A percentile compares a stretch with the other conserved stretches of the same genome.
These are phyloP conservation scores for Acer yangbiense DNA, from an alignment of 345 rosid species.

Conservation along the genomic window DNA sequence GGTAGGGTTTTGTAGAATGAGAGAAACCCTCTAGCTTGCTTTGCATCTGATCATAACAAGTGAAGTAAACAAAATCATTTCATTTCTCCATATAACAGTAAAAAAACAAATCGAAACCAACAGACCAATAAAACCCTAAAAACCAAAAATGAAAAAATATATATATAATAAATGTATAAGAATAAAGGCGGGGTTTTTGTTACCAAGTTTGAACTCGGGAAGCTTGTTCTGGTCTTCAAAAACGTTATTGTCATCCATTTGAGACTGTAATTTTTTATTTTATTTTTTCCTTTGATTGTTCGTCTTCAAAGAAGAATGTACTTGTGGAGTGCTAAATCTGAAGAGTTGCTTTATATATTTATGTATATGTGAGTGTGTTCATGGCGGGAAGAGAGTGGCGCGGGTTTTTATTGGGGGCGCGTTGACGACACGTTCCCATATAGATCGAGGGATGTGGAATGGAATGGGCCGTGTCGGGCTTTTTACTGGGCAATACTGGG, in stretches of 20 bases:
- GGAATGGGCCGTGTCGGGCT: too few relatives aligned
- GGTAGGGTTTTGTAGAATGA: conserved; percentile 93
- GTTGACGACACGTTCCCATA: conserved; percentile 12
- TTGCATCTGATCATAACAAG: conserved; percentile 53
- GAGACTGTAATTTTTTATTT: background rate
- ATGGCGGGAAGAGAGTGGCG: conserved; percentile 68
- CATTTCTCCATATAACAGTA: conserved; percentile 17
- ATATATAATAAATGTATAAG: background rate
- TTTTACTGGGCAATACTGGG: too few relatives aligned
- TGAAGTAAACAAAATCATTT: conserved; percentile 18
- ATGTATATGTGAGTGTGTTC: background rate
- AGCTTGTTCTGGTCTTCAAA: conserved; percentile 69
- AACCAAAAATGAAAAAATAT: background rate
- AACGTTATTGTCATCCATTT: conserved; percentile 50
- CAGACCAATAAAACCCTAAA: background rate
- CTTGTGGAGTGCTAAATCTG: too few relatives aligned
- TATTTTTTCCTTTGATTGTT: background rate
- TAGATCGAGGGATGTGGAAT: background rate
- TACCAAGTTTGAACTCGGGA: conserved; percentile 94
- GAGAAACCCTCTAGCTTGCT: conserved; percentile 97
- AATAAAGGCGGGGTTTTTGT: conserved; percentile 27
- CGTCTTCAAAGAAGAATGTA: background rate
- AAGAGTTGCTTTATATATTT: background rate
- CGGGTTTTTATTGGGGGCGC: conserved; percentile 28
- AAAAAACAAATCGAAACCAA: background rate